Conservation (phyloP, 2,329 filamentous ascomycete genomes). For the Epichloe brachyelytri region DNA sequence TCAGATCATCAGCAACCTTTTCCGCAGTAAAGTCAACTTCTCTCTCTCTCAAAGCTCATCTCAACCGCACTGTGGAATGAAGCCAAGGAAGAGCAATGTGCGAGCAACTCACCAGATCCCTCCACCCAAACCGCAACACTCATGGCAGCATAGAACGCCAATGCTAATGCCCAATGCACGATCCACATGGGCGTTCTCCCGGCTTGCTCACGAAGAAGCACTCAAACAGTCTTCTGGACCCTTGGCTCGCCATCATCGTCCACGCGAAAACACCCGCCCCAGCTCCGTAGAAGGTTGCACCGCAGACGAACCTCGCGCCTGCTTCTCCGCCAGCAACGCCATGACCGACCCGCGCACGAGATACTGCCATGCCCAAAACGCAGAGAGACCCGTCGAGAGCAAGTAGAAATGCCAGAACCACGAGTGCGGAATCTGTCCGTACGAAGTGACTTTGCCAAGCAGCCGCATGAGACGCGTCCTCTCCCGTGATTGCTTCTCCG, state of each 20-base stretch:
- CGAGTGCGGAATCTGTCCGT: slow-evolving; percentile 60
- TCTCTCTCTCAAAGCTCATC: neutral
- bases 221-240: slow-evolving; percentile 63
- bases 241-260: slow-evolving; percentile 64
- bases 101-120: slow-evolving; percentile 46
- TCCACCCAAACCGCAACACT: slow-evolving; percentile 76
- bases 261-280: slow-evolving; percentile 54
- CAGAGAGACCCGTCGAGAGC: slow-evolving; percentile 52
- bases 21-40: neutral
- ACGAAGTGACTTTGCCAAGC: slow-evolving; percentile 14
- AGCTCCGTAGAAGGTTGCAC: slow-evolving; percentile 34
- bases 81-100: neutral
- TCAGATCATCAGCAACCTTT: neutral
- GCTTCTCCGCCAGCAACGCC: slow-evolving; percentile 28
- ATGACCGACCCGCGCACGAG: slow-evolving; percentile 40
- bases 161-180: slow-evolving; percentile 67
- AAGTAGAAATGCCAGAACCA: slow-evolving; percentile 89
- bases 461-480: neutral
- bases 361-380: slow-evolving; percentile 63
- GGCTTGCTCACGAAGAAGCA: slow-evolving; percentile 51
- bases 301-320: slow-evolving; percentile 10
- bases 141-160: slow-evolving; percentile 63
- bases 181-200: slow-evolving; percentile 67
- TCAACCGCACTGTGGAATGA: neutral
- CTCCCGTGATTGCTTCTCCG: neutral